phyloP scores from a whole-genome alignment of 2,329 filamentous ascomycete genomes.

The Dactylellina cionopaga region DNA sequence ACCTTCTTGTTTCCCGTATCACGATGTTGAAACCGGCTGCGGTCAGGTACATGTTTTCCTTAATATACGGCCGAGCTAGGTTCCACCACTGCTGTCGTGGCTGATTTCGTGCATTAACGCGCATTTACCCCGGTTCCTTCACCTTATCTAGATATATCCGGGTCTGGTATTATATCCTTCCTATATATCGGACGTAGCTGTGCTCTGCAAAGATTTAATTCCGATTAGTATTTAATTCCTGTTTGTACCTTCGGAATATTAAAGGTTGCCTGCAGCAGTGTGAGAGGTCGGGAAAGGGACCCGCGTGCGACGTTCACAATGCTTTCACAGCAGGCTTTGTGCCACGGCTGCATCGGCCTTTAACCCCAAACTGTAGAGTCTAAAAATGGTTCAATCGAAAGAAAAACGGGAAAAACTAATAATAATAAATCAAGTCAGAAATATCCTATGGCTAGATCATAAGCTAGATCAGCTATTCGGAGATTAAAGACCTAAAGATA shows the following conservation, averaged over 20 bases:
- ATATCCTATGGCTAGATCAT: too few relatives aligned
- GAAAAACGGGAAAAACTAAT: neutral
- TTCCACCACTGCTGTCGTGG: neutral
- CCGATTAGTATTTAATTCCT: neutral
- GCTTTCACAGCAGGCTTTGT: constrained; percentile 6
- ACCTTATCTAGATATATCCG: too few relatives aligned
- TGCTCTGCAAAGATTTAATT: neutral
- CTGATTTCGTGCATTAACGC: constrained; percentile 24
- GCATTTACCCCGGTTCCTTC: too few relatives aligned
- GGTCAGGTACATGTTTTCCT: constrained; percentile 9
- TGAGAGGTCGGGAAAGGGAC: constrained; percentile 14
- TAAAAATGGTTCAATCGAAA: neutral
- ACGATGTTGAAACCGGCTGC: constrained; percentile 25
- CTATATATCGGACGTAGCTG: neutral
- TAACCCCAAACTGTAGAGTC: too few relatives aligned
- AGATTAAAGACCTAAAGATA: too few relatives aligned
- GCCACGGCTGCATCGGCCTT: constrained; percentile 30
- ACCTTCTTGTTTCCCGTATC: constrained; percentile 31
- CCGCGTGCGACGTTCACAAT: constrained; percentile 23
- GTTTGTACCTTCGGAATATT: constrained; percentile 2
- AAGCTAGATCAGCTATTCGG: too few relatives aligned
- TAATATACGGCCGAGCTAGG: neutral
- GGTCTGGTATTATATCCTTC: constrained; percentile 3
- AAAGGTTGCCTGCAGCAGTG: neutral
- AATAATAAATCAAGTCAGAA: too few relatives aligned